These are phyloP conservation scores for Chrysosporium keratinophilum DNA, from an alignment of 2,329 filamentous ascomycete species.

Conservation along the genomic window DNA sequence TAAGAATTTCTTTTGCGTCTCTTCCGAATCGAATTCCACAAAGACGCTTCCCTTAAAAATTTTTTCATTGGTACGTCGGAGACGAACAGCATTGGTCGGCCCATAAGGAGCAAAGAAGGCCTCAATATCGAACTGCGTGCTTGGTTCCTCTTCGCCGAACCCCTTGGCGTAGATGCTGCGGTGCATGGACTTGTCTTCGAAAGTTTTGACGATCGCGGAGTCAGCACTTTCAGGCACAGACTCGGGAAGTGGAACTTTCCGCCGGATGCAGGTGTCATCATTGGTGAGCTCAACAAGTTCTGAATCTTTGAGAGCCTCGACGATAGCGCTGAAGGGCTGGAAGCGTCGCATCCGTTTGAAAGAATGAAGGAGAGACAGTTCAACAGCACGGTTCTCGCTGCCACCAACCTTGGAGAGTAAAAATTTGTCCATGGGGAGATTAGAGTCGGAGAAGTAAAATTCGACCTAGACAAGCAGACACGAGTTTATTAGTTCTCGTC, in stretches of 20 bases:
- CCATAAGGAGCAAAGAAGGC: slow-evolving; percentile 78
- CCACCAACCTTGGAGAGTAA: slow-evolving; percentile 70
- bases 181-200: slow-evolving; percentile 56
- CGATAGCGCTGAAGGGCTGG: slow-evolving; percentile 72
- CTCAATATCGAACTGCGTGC: slow-evolving; percentile 88
- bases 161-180: slow-evolving; percentile 86
- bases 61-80: slow-evolving; percentile 63
- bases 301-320: slow-evolving; percentile 72
- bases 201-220: slow-evolving; percentile 43
- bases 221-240: slow-evolving; percentile 46
- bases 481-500: slow-evolving; percentile 3
- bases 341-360: slow-evolving; percentile 98
- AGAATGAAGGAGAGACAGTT: slow-evolving; percentile 63
- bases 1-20: slow-evolving; percentile 70
- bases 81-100: slow-evolving; percentile 68
- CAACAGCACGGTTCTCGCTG: slow-evolving; percentile 62
- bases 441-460: slow-evolving; percentile 91
- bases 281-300: slow-evolving; percentile 62
- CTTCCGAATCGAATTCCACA: slow-evolving; percentile 76
- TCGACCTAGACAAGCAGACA: slow-evolving; percentile 53
- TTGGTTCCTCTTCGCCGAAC: slow-evolving; percentile 73
- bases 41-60: slow-evolving; percentile 95
- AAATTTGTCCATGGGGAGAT: slow-evolving; percentile 80
- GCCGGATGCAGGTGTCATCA: slow-evolving; percentile 60
- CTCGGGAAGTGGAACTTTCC: slow-evolving; percentile 59